Percentiles rank a stretch among this genome's conserved stretches.
Evolutionary conservation across 495 filamentous ascomycete species (phyloP).

Genomic region (Aspergillus funiculosus): DNA sequence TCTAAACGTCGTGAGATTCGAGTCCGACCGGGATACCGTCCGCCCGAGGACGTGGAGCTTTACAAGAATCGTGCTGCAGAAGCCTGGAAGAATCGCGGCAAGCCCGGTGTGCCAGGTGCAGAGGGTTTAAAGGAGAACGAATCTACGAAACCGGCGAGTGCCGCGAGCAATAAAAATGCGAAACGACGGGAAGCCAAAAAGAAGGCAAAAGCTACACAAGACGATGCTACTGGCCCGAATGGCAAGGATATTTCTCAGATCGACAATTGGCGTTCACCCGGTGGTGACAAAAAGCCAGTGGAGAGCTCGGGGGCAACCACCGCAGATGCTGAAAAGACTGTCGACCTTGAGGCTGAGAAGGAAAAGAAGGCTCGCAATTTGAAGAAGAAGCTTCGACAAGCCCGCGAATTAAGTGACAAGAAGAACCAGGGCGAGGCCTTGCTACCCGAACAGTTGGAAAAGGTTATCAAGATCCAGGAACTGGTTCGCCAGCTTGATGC

Average conservation of each 20-base stretch:
- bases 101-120: constrained; percentile 74
- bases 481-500: constrained; percentile 81
- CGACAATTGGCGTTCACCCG: constrained; percentile 26
- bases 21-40: constrained; percentile 86
- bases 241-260: constrained; percentile 32
- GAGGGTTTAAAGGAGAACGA: constrained; percentile 52
- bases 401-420: constrained; percentile 82
- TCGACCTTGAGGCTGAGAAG: constrained; percentile 68
- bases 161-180: constrained; percentile 80
- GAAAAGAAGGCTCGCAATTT: constrained; percentile 90
- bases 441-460: constrained; percentile 92
- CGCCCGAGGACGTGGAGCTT: constrained; percentile 91
- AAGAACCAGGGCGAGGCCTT: constrained; percentile 78
- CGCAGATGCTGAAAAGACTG: constrained; percentile 31
- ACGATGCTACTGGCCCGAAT: constrained; percentile 30
- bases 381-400: constrained; percentile 94
- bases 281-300: constrained; percentile 23
- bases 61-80: constrained; percentile 92
- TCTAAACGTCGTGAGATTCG: constrained; percentile 85
- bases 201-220: constrained; percentile 64
- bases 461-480: constrained; percentile 95
- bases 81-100: constrained; percentile 75
- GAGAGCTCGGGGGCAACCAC: constrained; percentile 12
- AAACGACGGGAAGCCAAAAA: constrained; percentile 86
- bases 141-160: constrained; percentile 34